Evolutionary conservation across 2,329 filamentous ascomycete genomes (phyloP).

Genomic region (Rhinocladiella mackenziei): DNA sequence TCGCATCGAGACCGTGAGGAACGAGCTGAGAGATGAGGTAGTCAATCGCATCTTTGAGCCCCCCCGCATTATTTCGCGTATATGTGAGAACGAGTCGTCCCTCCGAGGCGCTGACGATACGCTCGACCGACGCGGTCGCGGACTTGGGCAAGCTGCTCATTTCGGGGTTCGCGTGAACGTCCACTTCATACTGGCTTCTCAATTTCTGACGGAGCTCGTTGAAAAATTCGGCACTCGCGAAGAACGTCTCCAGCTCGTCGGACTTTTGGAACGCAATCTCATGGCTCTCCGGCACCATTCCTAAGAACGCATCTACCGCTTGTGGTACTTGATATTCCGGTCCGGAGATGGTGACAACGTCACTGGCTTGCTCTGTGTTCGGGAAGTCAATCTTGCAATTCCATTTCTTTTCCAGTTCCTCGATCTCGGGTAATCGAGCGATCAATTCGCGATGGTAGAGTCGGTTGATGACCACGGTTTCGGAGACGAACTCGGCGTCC

Average conservation of each 20-base stretch:
- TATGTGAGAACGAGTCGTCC: constrained; percentile 68
- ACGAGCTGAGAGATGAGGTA: constrained; percentile 84
- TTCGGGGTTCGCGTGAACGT: constrained; percentile 63
- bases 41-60: constrained; percentile 91
- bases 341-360: constrained; percentile 90
- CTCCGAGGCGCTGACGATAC: constrained; percentile 48
- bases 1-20: constrained; percentile 81
- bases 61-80: constrained; percentile 94
- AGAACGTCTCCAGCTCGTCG: constrained; percentile 70
- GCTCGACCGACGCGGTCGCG: constrained; percentile 35
- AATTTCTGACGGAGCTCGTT: constrained; percentile 77
- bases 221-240: constrained; percentile 76
- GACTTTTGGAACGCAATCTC: constrained; percentile 80
- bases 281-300: constrained; percentile 96
- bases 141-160: constrained; percentile 34
- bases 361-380: constrained; percentile 93
- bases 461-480: constrained; percentile 88
- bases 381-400: constrained; percentile 99
- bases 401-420: constrained; percentile 96
- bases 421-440: constrained; percentile 79
- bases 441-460: constrained; percentile 94
- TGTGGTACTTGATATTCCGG: constrained; percentile 98
- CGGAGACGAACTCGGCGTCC: constrained; percentile 95
- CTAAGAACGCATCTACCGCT: constrained; percentile 91
- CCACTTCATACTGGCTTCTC: constrained; percentile 86